Evolutionary conservation across 2,329 filamentous ascomycete species (phyloP), one percentile per base, ranked within the genome.

Genomic region (Coleophoma eucalyptorum): DNA sequence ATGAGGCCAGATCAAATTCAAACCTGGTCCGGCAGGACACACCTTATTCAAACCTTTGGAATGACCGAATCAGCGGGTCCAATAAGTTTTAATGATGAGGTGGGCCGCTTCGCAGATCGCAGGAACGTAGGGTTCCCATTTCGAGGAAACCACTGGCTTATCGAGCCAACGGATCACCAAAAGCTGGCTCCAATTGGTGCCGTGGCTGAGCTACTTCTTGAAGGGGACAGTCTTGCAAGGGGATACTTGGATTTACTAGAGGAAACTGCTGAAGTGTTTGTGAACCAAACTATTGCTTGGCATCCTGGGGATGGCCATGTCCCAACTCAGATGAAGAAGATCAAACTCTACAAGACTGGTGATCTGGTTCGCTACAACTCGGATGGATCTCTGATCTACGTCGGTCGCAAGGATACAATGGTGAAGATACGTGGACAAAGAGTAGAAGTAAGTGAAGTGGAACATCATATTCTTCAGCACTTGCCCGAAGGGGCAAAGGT

Each of bases 391-490:
- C 79, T 86, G 53, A 75, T 79, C 33, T 86, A 86, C 62, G 66
- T 84, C 35, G 83, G 83, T 6, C 76, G 83, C 18, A 77, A 79
- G 44, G 83, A 87, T 59, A 79, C 82, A 21, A 83, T 86, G 64
- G 76, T 85, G 49, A 87, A 87, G 60, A 68, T 87, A 21, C 75
- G 82, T 35, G 83, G 83, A 1, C 83, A 86, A 59, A 69, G 83
- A 42, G 71, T 87, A 4, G 83, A 87, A 57, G 78, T 85, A 53
- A 78, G 77, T 16, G 83, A 87, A 62, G 84, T 87, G 20, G 58
- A 61, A 74, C 46, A 53, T 47, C 55, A 61, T 46, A 34, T 58
- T 18, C 3, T 26, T 7, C 21, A 7, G 19, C 10, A 12, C 42
- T 43, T 43, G 18, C 15, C 8, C 3, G 19, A 4, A 26, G 42